Evolutionary conservation across 2,329 filamentous ascomycete genomes (phyloP), one percentile per base, ranked within the genome.

Genomic region (Salinomyces thailandicus): DNA sequence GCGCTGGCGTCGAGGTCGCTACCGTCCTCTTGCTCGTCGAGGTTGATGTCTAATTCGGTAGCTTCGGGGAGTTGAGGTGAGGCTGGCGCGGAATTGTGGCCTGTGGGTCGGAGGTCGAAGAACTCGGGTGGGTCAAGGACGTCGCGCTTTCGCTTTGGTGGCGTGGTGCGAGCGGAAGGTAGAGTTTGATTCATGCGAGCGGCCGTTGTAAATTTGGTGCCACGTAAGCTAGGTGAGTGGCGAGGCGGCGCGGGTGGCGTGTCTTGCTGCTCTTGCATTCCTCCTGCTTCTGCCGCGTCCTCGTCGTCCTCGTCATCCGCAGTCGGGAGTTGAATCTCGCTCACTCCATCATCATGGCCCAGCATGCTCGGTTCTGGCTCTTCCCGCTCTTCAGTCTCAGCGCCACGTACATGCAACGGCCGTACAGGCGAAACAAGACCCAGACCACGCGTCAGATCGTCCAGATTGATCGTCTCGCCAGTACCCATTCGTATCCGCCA

Each of bases 401-500:
- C 19, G 9, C 19, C 37, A 31, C 27, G 18, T 28, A 33, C 31
- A 36, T 44, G 36, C 30, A 39, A 57, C 9, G 22, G 22, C 41
- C 33, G 53, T 42, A 31, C 56, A 44, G 39, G 66, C 42, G 33
- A 63, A 52, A 13, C 71, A 26, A 86, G 60, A 0, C 63, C 62
- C 24, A 69, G 54, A 2, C 82, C 80, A 68, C 78, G 75, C 55
- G 76, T 77, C 26, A 71, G 53, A 44, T 69, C 69, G 12, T 70
- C 66, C 13, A 71, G 57, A 49, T 83, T 78, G 46, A 89, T 75
- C 0, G 79, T 75, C 41, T 77, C 72, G 4, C 80, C 81, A 45
- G 73, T 78, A 12, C 75, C 75, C 74, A 94, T 85, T 28, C 85
- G 74, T 56, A 77, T 81, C 42, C 87, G 79, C 89, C 91, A 96